Evolutionary conservation across 805 yeast genomes (phyloP).

Genomic region (Hanseniaspora pseudoguilliermondii): DNA sequence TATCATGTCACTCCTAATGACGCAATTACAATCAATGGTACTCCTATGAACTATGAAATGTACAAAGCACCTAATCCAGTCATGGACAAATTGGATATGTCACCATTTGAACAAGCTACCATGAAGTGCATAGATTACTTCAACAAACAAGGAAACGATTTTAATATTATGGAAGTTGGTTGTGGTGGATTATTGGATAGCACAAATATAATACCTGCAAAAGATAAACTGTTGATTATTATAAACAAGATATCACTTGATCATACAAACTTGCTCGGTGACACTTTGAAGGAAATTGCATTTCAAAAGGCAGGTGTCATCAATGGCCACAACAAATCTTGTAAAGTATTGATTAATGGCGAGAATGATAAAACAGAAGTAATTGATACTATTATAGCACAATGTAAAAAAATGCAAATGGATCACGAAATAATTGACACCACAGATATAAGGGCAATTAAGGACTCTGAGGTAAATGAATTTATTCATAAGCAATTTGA

Average conservation of each 20-base stretch:
- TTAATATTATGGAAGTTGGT: constrained; percentile 89
- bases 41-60: constrained; percentile 35
- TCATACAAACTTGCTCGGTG: constrained; percentile 68
- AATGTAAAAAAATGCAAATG: constrained; percentile 28
- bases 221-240: constrained; percentile 48
- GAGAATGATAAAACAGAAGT: constrained; percentile 41
- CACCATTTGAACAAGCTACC: constrained; percentile 80
- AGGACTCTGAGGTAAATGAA: constrained; percentile 24
- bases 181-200: constrained; percentile 85
- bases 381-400: constrained; percentile 32
- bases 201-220: constrained; percentile 53
- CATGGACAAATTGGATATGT: constrained; percentile 43
- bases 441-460: constrained; percentile 17
- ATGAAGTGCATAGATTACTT: constrained; percentile 77
- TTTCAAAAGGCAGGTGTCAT: constrained; percentile 78
- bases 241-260: constrained; percentile 80
- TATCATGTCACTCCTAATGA: constrained; percentile 66
- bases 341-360: constrained; percentile 57
- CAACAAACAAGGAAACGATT: constrained; percentile 41
- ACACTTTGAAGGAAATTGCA: constrained; percentile 53
- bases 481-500: constrained; percentile 40
- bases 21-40: constrained; percentile 54
- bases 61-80: constrained; percentile 38
- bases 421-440: constrained; percentile 20
- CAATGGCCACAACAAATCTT: constrained; percentile 34